Base-by-base conservation (phyloP, 2,329 filamentous ascomycete genomes). In the Raffaelea arxii region DNA sequence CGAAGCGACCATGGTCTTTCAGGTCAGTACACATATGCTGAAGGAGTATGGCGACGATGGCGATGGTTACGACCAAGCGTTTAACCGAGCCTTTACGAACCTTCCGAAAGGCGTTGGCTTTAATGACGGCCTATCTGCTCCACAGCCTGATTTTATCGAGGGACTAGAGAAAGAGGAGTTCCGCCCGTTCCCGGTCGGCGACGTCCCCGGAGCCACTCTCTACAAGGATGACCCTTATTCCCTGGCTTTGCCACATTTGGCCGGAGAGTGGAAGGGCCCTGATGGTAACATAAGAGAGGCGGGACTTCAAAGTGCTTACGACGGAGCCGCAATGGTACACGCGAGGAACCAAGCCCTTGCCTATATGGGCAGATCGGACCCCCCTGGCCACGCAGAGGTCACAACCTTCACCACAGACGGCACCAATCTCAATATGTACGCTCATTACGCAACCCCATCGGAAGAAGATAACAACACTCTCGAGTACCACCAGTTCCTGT, bases 111-210 rank as follows among this genome's bases (percentile, higher is more conserved):
- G 57, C 41, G 50, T 58, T 30, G 54, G 55, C 16, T 57, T 59
- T 45, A 59, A 61, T 39, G 51, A 56, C 43, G 49, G 46, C 27
- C 49, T 60, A 14, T 56, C 59, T 23, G 52, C 54, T 44, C 46
- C 56, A 44, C 56, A 58, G 46, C 58, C 58, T 43, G 56, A 57
- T 48, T 58, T 56, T 44, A 44, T 59, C 42, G 54, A 60, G 46
- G 56, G 57, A 6, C 49, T 56, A 23, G 46, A 50, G 18, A 49
- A 50, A 35, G 18, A 32, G 22, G 47, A 48, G 14, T 52, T 39
- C 50, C 21, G n/a, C 22, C 48, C 48, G 1, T 49, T 52, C 24
- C 49, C 47, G 2, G 25, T 55, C 37, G 22, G 47, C 21, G 30
- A 54, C 6, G 14, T 55, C 19, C 16, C n/a, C 6, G 53, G 53